Percentiles rank a stretch among this genome's conserved stretches.
Conservation (phyloP, 306 rosid species). For the Pterocarpus santalinus region DNA sequence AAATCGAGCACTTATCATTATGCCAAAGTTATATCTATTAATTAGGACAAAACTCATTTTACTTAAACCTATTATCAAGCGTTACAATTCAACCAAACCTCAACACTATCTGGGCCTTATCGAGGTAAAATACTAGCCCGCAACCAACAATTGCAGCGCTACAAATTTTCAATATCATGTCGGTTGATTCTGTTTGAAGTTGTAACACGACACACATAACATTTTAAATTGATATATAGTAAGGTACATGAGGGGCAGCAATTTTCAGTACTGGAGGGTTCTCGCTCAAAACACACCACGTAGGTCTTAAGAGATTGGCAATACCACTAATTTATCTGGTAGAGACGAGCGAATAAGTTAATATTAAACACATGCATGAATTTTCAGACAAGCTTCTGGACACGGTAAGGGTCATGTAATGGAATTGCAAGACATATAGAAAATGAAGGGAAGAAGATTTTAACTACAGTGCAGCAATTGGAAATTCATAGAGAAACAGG, state of each 20-base stretch:
- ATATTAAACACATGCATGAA: not conserved
- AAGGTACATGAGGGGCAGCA: not conserved
- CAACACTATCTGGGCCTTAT: too few species aligned
- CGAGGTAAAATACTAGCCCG: too few species aligned
- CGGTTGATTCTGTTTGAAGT: not conserved
- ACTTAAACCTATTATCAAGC: too few species aligned
- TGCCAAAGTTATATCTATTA: too few species aligned
- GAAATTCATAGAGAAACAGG: not conserved
- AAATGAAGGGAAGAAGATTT: not conserved
- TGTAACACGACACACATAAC: not conserved
- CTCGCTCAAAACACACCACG: slow-evolving; percentile 10
- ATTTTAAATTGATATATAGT: not conserved
- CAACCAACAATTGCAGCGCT: not conserved
- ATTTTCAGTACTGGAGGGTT: not conserved
- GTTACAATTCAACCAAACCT: too few species aligned
- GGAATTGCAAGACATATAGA: not conserved
- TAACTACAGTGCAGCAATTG: not conserved
- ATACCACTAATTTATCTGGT: not conserved
- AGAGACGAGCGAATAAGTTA: not conserved
- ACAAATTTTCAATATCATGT: not conserved
- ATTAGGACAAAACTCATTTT: too few species aligned
- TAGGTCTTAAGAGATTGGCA: not conserved
- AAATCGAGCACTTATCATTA: too few species aligned
- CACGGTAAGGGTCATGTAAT: not conserved
- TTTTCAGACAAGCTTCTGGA: not conserved